phyloP scores from a whole-genome alignment of 305 asterid species.

The Fraxinus ornus region DNA sequence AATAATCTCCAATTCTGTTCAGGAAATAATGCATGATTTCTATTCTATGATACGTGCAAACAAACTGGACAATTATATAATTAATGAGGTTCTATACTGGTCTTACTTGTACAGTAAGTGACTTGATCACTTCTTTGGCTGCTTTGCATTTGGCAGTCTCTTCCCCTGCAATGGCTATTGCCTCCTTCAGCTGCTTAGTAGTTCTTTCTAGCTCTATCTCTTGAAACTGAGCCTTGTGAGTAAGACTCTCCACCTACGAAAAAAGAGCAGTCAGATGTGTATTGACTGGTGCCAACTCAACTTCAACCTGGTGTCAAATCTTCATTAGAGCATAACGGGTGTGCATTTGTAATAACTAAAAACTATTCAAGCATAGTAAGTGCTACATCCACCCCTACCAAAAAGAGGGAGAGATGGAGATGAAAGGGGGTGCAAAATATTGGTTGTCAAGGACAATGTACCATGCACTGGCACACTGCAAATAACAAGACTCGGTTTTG shows the following conservation, averaged over 20 bases:
- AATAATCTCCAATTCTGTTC: background rate
- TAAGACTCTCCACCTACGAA: slow-evolving; percentile 60
- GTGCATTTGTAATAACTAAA: slow-evolving; percentile 7
- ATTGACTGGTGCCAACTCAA: background rate
- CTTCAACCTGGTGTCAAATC: slow-evolving; percentile 9
- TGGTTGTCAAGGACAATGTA: slow-evolving; percentile 9
- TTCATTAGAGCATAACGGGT: slow-evolving; percentile 3
- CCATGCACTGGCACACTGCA: background rate
- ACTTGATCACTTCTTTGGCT: slow-evolving; percentile 77
- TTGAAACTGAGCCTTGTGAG: slow-evolving; percentile 63
- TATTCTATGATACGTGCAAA: background rate
- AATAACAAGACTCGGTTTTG: slow-evolving; percentile 3
- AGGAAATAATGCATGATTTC: background rate
- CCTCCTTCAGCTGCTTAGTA: slow-evolving; percentile 65
- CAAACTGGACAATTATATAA: slow-evolving; percentile 12
- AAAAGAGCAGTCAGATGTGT: slow-evolving; percentile 18
- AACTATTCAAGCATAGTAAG: background rate
- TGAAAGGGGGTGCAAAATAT: slow-evolving; percentile 2
- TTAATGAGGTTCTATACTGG: slow-evolving; percentile 6
- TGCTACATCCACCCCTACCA: background rate
- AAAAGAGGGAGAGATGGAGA: slow-evolving; percentile 2
- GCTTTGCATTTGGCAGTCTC: slow-evolving; percentile 84
- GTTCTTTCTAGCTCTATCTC: slow-evolving; percentile 68
- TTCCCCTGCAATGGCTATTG: slow-evolving; percentile 70
- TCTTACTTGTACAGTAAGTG: slow-evolving; percentile 73